Evolutionary conservation across 2,329 filamentous ascomycete species (phyloP), one percentile per base, ranked within the genome.

Genomic region (Venturia oleaginea): DNA sequence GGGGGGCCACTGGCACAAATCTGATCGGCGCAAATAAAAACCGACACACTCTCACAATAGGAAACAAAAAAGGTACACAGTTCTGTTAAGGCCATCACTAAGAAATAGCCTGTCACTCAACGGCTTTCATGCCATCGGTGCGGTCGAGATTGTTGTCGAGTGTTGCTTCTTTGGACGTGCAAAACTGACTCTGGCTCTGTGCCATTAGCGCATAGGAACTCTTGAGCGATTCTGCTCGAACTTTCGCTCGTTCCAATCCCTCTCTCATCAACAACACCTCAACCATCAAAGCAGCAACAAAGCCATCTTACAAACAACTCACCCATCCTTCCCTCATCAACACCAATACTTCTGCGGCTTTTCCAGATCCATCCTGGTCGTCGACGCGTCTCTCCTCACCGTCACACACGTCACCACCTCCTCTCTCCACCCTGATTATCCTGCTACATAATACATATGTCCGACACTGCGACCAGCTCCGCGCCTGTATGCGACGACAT

Each of bases 321-420:
- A 34, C 27, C n/a, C 27, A 32, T 34, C 30, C 27, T n/a, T 57
- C 15, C 15, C 51, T 22, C 51, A 57, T 57, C 51, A 32, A 57
- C 51, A 57, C 51, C 51, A 57, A 34, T 34, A 57, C 27, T 57
- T 5, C 51, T 32, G 51, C 27, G 30, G 51, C 51, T 22, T 57
- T 57, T 57, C 30, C 51, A 57, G 27, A 27, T 10, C 17, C 51
- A 11, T 57, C 51, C 19, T 22, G 27, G 19, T 34, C 27, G 19
- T 34, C 30, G 51, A 57, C 51, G 51, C 51, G 51, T 57, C 51
- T 57, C 51, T 57, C 27, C 17, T 30, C 51, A 57, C 51, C 19
- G 51, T 57, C 51, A 34, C 51, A 34, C 27, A 57, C 51, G 51
- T 57, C 51, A 57, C 51, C 30, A 57, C 51, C 51, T n/a, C 51